Base-by-base conservation (phyloP, 805 yeast genomes). In the Starmerella powellii region DNA sequence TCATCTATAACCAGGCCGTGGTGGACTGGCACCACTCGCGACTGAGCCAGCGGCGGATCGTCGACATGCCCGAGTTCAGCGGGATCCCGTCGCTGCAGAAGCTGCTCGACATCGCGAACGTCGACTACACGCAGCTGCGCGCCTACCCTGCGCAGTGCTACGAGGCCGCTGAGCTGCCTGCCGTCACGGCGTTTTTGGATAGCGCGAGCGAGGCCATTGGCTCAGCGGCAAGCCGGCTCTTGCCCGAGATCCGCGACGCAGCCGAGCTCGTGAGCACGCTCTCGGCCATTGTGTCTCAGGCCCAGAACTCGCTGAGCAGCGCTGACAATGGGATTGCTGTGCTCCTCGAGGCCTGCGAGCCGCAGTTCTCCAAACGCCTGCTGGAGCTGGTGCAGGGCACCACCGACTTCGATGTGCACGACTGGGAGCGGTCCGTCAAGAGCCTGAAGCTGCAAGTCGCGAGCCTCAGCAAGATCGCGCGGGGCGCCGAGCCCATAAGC, bases 71-170 rank as follows among this genome's bases (percentile, higher is more conserved):
- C 8, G 49, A 48, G 31, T 44, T 52, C 11, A 31, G 36, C 18
- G 38, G 26, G n/a, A 23, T 29, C 2, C 21, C 29, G 6, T 6
- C 11, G 8, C 21, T 42, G 15, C 15, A n/a, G 8, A n/a, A 19
- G 15, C 39, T 34, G 15, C 19, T 39, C 6, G 19, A 15, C 17
- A 3, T 11, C 16, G 10, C 17, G 4, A 27, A 11, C 8, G 6
- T 17, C 15, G 12, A 10, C 12, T 8, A 6, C 10, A 35, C 19
- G 20, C 31, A 18, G 6, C 35, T 28, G 13, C 44, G 32, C 6
- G 39, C 40, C 11, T 50, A 34, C 38, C 55, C 55, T 3, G 30
- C 40, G 1, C 38, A 28, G 12, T 47, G 53, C 35, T 51, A 51
- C 23, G 33, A 23, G 8, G 19, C 8, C 8, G 13, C 17, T 17